Evolutionary conservation across 306 rosid species (phyloP), one percentile per base, ranked within the genome.

Genomic region (Neltuma alba): DNA sequence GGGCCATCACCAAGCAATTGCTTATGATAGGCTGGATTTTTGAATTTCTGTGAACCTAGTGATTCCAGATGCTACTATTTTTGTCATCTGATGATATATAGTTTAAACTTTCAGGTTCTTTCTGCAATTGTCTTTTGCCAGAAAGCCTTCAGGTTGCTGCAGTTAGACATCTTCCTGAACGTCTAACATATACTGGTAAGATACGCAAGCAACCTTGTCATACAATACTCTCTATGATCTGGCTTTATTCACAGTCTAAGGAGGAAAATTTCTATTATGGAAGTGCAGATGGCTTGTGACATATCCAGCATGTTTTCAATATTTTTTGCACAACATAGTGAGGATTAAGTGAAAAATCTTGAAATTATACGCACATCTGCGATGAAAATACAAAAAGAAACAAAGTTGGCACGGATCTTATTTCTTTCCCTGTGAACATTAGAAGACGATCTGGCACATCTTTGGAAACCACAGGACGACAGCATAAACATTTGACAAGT

Each of bases 121-220:
- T 87, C 83, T 94, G 99, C 85, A 92, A 90, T 78, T 94, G 99
- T 90, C 95, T 94, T 91, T 90, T 92, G 57, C 99, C 99, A 23
- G 99, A 91, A 83, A 90, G 84, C 85, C 89, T 94, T 84, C 97
- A 92, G 76, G 89, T 90, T 57, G 78, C 88, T 65, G 92, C 97
- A 78, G 95, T 92, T 63, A 86, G 92, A 83, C 97, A 89, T 85
- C 89, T 89, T 79, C 94, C 97, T 11, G 97, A 92, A 74, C 91
- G 72, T 79, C 85, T 84, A 6, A 10, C 83, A 65, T 82, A 79
- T 81, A 80, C 99, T 38, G 40, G 40, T 37, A 37, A 37, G 40
- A 37, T 37, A 37, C 0, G 40, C 6, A 37, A 6, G 6, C 8
- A 37, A 33, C 36, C 36, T 33, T 4, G 36, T 33, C 36, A 33